Base-by-base conservation (phyloP, 352 stramenopile genomes). In the Phytophthora tubulina region DNA sequence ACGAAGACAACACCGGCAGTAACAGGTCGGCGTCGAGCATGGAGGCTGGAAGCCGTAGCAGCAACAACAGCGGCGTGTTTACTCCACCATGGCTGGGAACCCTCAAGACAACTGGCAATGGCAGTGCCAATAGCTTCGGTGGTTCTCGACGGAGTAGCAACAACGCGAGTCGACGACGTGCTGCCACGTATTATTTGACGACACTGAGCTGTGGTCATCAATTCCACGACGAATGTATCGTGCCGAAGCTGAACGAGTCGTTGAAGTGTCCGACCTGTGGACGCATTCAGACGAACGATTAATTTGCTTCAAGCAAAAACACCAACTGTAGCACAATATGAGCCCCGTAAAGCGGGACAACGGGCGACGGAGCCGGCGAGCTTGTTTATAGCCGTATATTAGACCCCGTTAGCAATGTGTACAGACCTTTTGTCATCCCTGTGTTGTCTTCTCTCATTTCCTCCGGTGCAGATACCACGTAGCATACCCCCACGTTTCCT, bases 151-250 rank as follows among this genome's bases (percentile, higher is more conserved):
- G 51, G 3, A 68, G 61, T 15, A 70, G 52, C 4, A 75, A 54
- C 55, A 67, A 41, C 39, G 56, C 49, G 2, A 80, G 73, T 54
- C 75, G 69, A 17, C 70, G 67, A 54, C 62, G 67, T 51, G 68
- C 63, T 38, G 62, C 62, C 31, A 82, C 79, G 35, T 81, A 91
- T 57, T 93, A 92, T 70, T 62, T 91, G 33, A 92, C 87, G 76
- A 91, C 78, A 46, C 76, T 95, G 17, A 79, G 76, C 39, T 95
- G 88, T 17, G 83, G 88, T 50, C 87, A 94, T 56, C 84, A 90
- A 52, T 94, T 94, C 67, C 87, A 94, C 70, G 87, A 94, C 66
- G 87, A 95, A 64, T 95, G 88, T 69, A 93, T 93, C 76, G 81
- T 95, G 14, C 83, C 81, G 8, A 86, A 81, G 55, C 80, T 95